Base-by-base conservation (phyloP, 257 asterid genomes). In the Solanum corneliomulleri region DNA sequence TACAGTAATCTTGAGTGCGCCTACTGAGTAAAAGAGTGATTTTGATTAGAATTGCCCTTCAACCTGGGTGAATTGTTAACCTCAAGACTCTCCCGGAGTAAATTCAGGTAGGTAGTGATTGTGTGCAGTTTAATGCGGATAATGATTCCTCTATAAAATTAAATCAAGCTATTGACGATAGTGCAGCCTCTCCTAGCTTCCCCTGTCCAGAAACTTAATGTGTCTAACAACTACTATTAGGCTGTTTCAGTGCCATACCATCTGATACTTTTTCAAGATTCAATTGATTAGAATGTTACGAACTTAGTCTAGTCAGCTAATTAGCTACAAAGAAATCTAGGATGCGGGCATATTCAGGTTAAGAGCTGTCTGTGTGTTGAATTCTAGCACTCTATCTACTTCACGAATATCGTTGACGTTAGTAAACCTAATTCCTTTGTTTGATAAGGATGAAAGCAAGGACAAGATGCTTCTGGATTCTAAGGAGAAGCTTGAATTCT, bases 401-500 rank as follows among this genome's bases (percentile, higher is more conserved):
- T 66, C 74, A 62, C 12, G 45, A 70, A 52, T 56, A 78, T 89
- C 75, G 68, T 75, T 27, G 76, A 49, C n/a, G 62, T 31, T 31
- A 82, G 64, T 89, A 86, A 90, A 87, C 25, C 70, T 83, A 74
- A 9, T 89, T 82, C 80, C 87, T 89, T 90, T 88, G 89, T 71
- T 82, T 58, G 52, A 88, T 90, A 88, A 97, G 99, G 97, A 88
- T 90, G 98, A 93, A 87, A 91, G 88, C 88, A 94, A 92, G 83
- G 98, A 96, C 86, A 95, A 93, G 42, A 89, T 91, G 93, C 89
- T 94, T 88, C 86, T 97, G 93, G 99, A 97, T 89, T 97, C 98
- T 82, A 93, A 89, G 90, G 99, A 97, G 94, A 97, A 97, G 95
- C 97, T 97, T 88, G 97, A 95, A 88, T 97, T 87, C 90, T 97